Evolutionary conservation across 805 yeast genomes (phyloP).

Genomic region (Candida silvatica): DNA sequence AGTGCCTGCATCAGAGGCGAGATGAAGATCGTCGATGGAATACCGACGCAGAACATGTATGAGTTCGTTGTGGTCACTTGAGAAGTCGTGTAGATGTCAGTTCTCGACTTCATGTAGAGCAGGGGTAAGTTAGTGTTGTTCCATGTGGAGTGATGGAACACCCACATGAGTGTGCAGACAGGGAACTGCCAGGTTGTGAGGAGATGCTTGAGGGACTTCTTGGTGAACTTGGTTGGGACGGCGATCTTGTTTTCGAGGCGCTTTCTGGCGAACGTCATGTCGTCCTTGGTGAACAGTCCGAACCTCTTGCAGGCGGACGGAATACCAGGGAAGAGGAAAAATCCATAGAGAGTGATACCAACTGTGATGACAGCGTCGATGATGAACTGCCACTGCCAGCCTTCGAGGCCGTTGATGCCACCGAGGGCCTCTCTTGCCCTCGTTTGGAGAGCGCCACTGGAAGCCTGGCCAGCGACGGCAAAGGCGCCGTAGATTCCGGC

Average conservation of each 20-base stretch:
- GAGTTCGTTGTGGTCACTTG: slow-evolving; percentile 12
- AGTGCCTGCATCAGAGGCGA: slow-evolving; percentile 33
- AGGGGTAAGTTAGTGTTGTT: slow-evolving; percentile 17
- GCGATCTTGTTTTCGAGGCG: slow-evolving; percentile 27
- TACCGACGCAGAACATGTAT: slow-evolving; percentile 9
- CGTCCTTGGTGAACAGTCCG: slow-evolving; percentile 32
- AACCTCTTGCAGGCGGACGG: slow-evolving; percentile 20
- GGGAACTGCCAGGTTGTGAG: slow-evolving; percentile 33
- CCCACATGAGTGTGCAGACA: slow-evolving; percentile 14
- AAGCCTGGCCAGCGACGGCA: slow-evolving; percentile 34
- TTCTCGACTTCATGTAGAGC: slow-evolving; percentile 17
- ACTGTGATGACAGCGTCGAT: slow-evolving; percentile 55
- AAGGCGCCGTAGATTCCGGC: slow-evolving; percentile 13
- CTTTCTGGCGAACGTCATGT: slow-evolving; percentile 36
- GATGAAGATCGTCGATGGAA: slow-evolving; percentile 16
- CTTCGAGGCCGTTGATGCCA: slow-evolving; percentile 44
- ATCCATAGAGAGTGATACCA: slow-evolving; percentile 51
- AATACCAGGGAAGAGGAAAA: slow-evolving; percentile 51
- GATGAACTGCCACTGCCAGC: slow-evolving; percentile 72
- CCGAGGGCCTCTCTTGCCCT: slow-evolving; percentile 38
- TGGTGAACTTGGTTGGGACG: slow-evolving; percentile 33
- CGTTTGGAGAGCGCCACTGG: slow-evolving; percentile 59
- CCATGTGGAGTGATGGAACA: slow-evolving; percentile 26
- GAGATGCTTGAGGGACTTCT: slow-evolving; percentile 31
- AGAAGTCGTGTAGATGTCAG: slow-evolving; percentile 5